Percentiles rank a stretch among this genome's conserved stretches.
Evolutionary conservation across 2,329 filamentous ascomycete species (phyloP).

Genomic region (Lachnellula suecica): DNA sequence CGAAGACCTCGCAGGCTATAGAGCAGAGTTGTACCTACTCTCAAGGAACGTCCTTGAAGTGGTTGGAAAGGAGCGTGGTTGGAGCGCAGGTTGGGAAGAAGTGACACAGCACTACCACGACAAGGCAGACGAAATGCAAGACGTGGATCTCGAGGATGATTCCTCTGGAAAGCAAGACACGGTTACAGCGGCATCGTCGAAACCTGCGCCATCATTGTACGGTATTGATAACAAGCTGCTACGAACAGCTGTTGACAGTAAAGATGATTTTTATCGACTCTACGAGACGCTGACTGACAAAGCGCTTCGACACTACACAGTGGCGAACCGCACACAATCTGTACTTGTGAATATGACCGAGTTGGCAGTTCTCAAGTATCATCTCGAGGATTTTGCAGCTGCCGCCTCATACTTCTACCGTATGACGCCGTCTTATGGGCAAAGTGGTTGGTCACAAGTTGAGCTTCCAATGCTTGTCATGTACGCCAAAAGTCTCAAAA

Average conservation of each 20-base stretch:
- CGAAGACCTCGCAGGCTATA: conserved; percentile 77
- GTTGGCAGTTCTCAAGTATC: conserved; percentile 80
- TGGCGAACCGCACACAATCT: conserved; percentile 76
- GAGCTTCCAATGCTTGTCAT: conserved; percentile 84
- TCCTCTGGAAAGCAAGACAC: not conserved
- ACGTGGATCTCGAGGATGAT: conserved; percentile 50
- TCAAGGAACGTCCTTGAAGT: conserved; percentile 78
- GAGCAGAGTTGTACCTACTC: conserved; percentile 79
- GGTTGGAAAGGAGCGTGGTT: conserved; percentile 68
- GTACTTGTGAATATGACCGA: conserved; percentile 79
- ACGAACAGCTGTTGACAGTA: conserved; percentile 58
- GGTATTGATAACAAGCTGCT: conserved; percentile 59
- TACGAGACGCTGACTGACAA: conserved; percentile 82
- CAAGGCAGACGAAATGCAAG: conserved; percentile 47
- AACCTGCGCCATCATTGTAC: conserved; percentile 27
- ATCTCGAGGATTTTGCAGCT: conserved; percentile 68
- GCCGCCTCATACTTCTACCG: conserved; percentile 78
- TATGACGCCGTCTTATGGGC: conserved; percentile 76
- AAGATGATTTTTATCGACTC: conserved; percentile 63
- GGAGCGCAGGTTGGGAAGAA: conserved; percentile 74
- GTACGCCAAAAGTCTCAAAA: conserved; percentile 79
- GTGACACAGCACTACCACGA: conserved; percentile 46
- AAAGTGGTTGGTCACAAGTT: conserved; percentile 74
- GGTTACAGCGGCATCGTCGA: not conserved
- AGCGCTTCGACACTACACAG: conserved; percentile 77